These are phyloP conservation scores for Kernera saxatilis DNA, from an alignment of 345 rosid species.

Conservation along the genomic window DNA sequence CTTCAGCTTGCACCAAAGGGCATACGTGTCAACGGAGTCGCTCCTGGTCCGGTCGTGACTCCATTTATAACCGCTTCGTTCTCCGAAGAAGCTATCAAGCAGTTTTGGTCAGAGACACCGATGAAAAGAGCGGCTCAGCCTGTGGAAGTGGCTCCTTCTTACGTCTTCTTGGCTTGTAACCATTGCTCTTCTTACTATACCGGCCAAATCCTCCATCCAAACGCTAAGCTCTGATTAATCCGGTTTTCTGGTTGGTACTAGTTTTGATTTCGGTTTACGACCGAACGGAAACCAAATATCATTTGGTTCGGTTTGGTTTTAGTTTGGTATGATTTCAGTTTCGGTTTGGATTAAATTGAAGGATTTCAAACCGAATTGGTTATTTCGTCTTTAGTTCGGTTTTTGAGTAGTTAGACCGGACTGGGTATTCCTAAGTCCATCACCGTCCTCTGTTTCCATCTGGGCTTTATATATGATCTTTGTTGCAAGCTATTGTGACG, in stretches of 20 bases:
- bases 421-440: background rate
- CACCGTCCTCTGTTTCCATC: background rate
- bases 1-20: constrained; percentile 58
- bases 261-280: no score
- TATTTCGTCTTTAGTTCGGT: background rate
- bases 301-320: background rate
- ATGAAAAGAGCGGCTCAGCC: constrained; percentile 84
- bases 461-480: background rate
- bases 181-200: constrained; percentile 74
- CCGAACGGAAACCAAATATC: no score
- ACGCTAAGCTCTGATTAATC: constrained; percentile 33
- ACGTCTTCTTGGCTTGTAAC: constrained; percentile 70
- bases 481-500: background rate
- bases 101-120: constrained; percentile 52
- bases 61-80: constrained; percentile 65
- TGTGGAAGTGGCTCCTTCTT: constrained; percentile 63
- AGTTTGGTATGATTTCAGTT: background rate
- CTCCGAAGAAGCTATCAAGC: constrained; percentile 38
- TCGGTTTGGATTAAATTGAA: background rate
- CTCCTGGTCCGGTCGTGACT: constrained; percentile 87
- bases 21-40: constrained; percentile 66
- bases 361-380: background rate
- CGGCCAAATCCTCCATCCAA: constrained; percentile 81
- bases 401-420: background rate
- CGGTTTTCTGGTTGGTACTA: background rate